Evolutionary conservation across 768 basidiomycete genomes (phyloP), one percentile per base, ranked within the genome.

Genomic region (Butyriboletus loyo): DNA sequence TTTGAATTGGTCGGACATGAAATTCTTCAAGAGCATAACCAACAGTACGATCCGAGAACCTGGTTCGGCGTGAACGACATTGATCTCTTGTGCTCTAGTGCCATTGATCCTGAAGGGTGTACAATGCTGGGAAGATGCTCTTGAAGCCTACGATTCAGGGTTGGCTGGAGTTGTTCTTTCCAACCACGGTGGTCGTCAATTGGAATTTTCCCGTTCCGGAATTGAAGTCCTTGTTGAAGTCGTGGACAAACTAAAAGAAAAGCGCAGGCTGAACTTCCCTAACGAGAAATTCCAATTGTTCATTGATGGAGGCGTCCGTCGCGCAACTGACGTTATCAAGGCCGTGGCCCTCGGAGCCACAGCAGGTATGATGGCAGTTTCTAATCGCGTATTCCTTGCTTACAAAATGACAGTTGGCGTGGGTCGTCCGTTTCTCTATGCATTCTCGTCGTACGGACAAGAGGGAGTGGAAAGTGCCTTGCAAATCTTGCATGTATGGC

Each of bases 241-340:
- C 21, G 86, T 89, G 28, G 73, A 72, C 28, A 82, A 87, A 53
- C 78, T 98, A 21, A 81, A 81, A 55, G 78, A 76, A 65, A 76
- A 77, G 50, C 79, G 87, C 14, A 84, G 87, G 2, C 70, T 90
- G 35, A 75, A 75, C 22, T 90, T 91, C 70, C 89, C 91, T 2
- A 89, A 91, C 46, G 78, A 81, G 46, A 80, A 76, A 48, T 91
- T 98, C 74, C 85, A 92, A 64, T 74, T 98, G 30, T 91, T 88
- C 62, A 80, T 93, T 13, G 96, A 99, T 63, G 96, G 96, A n/a
- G 97, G 96, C 50, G 92, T 98, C 8, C 79, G 94, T 44, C 77
- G 94, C 34, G 92, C 94, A 1, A 92, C 87, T 11, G 92, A 96
- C 66, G 86, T 94, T 3, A 73, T 96, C 51, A 95, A 96, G 64